Evolutionary conservation across 768 basidiomycete genomes (phyloP), one percentile per base, ranked within the genome.

Genomic region (Hirschioporus abietinus): DNA sequence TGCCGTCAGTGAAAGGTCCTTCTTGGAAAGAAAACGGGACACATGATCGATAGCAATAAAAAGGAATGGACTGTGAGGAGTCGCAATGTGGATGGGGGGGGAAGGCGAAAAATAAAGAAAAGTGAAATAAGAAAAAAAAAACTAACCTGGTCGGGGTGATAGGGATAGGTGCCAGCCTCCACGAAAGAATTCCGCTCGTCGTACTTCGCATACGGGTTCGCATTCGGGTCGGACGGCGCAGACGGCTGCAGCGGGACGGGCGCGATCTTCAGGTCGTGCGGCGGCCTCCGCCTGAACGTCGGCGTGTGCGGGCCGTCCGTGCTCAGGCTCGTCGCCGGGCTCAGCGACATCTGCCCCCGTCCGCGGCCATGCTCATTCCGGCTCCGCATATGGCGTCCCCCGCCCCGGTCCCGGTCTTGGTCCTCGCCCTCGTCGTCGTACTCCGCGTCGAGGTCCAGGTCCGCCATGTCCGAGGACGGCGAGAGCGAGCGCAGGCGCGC

Each of bases 211-310:
- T 73, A 71, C 27, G 74, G 71, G 52, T 70, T 67, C 72, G 70
- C 77, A 81, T 64, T 72, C 69, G 64, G 72, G 72, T 42, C 64
- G 8, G 74, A 72, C 20, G 79, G 76, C 26, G 74, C 70, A 36
- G 74, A 74, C 5, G 77, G 75, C 58, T 80, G 78, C 69, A 80
- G 74, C 63, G 78, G 75, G 12, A 74, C 70, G 42, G 79, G 75
- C 64, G 80, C 72, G 27, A 75, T 69, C 60, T 61, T 61, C 60
- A 34, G 15, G 6, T 25, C 25, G 30, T 2, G 25, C 30, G 60
- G 60, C 60, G 60, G 60, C 42, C 42, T 3, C 42, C 42, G 42
- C 5, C 42, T 52, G 42, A 52, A 52, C 42, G 12, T 52, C 15
- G 42, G 42, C 15, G 42, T 15, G 42, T 15, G 15, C 42, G 15